A percentile compares a stretch with the other conserved stretches of the same genome.
Evolutionary conservation across 2,329 filamentous ascomycete genomes (phyloP).

Genomic region (Fusarium nygamai): DNA sequence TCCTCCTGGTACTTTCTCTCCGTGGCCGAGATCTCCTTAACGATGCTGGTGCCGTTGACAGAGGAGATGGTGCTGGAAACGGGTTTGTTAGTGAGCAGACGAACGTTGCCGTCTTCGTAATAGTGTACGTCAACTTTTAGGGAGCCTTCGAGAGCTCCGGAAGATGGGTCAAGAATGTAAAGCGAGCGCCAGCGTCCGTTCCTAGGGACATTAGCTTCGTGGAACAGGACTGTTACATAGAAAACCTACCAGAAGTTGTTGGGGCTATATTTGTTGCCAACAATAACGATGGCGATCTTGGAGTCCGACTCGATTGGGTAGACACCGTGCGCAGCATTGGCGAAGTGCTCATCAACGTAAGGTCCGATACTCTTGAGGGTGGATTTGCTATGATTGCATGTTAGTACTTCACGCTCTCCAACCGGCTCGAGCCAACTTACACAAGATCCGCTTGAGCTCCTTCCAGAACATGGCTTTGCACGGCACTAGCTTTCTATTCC

Average conservation of each 20-base stretch:
- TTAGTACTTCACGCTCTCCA: conserved; percentile 7
- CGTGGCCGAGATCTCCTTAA: conserved; percentile 78
- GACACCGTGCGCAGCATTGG: conserved; percentile 81
- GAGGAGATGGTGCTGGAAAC: conserved; percentile 70
- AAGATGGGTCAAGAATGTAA: conserved; percentile 81
- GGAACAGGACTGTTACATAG: background rate
- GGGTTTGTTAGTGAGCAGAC: conserved; percentile 87
- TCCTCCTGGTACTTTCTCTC: conserved; percentile 98
- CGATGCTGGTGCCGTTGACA: conserved; percentile 72
- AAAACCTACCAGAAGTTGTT: conserved; percentile 90
- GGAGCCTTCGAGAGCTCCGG: conserved; percentile 74
- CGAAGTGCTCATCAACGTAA: conserved; percentile 90
- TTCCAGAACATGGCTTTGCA: conserved; percentile 82
- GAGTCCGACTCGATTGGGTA: conserved; percentile 82
- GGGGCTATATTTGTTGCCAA: conserved; percentile 96
- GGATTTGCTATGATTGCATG: conserved; percentile 71
- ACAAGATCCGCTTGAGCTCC: conserved; percentile 81
- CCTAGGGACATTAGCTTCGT: conserved; percentile 58
- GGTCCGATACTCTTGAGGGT: conserved; percentile 78
- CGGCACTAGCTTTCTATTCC: conserved; percentile 78
- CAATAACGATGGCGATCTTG: conserved; percentile 82
- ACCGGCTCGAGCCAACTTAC: conserved; percentile 59
- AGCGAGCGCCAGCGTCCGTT: conserved; percentile 95
- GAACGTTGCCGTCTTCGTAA: conserved; percentile 98
- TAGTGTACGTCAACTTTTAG: conserved; percentile 98